Base-by-base conservation (phyloP, 2,329 filamentous ascomycete genomes). In the Ascochyta koolunga region DNA sequence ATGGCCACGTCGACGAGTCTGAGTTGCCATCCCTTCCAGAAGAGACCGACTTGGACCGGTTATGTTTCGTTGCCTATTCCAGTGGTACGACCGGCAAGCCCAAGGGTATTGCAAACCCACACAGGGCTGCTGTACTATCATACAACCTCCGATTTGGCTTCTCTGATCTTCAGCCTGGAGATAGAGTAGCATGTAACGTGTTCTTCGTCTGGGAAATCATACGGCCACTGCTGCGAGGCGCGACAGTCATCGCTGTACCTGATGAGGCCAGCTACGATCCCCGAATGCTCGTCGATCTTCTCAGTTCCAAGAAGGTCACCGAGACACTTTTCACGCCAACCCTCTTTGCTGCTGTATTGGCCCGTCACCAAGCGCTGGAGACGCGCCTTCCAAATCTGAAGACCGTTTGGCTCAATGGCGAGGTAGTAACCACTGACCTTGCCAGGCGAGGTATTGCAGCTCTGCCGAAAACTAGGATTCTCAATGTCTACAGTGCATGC, bases 201-300 rank as follows among this genome's bases (percentile, higher is more conserved):
- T 93, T 93, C 73, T 93, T 93, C 69, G 82, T 93, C 40, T 93
- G 90, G 90, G 90, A 93, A 71, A 92, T 93, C 51, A 73, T 93
- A 49, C 87, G 90, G 5, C 90, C 90, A 8, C 78, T 93, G 38
- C 71, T 93, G 49, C 83, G 89, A 49, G 90, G 90, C 62, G 90
- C 89, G 2, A 91, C 90, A 0, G 88, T 90, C 4, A 83, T 92
- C 19, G 84, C 87, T 3, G 85, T 93, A 15, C 88, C 89, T 1
- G 90, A 93, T 63, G 85, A 89, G 62, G 83, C 82, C 31, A 92
- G 89, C 75, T 93, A 92, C 65, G 90, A 93, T 60, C 89, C 90
- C 0, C 83, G 85, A 29, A 84, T 87, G 41, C 83, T 93, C 22
- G 88, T 92, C 22, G 87, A 90, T 57, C 76, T 91, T 21, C 83